Base-by-base conservation (phyloP, 306 rosid genomes). In the Vachellia collinsii region DNA sequence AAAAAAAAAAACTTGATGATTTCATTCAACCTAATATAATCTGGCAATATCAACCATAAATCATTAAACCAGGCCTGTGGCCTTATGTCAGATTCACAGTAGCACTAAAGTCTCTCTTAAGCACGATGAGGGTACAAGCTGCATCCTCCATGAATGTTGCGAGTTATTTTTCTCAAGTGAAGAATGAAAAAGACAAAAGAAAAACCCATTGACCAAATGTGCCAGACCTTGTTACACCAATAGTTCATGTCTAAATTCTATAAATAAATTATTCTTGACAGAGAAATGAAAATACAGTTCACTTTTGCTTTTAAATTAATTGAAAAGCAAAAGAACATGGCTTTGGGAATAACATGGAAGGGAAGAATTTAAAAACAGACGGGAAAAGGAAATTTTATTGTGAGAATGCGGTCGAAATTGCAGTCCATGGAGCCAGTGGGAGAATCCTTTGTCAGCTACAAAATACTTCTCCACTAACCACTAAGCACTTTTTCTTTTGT, bases 391-490 rank as follows among this genome's bases (percentile, higher is more conserved):
- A 63, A 5, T 65, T 43, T 59, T 78, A 74, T 64, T 78, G 53
- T 73, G 51, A 43, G 53, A 76, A 39, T 77, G 19, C 36, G 85
- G 70, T 41, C 63, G 71, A 78, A 77, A 51, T 54, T 65, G 44
- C 72, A 83, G 47, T 83, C 76, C 58, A 22, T 29, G 41, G 46
- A 54, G 76, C 67, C 66, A 17, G 47, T 44, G 53, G 41, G 68
- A 70, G n/a, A 69, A 78, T 22, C 46, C 79, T 64, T 67, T 20
- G 44, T 67, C 19, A 42, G 23, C 11, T 51, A 7, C 17, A 50
- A 38, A 80, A 78, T 72, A 36, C 34, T 1, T 23, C n/a, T n/a
- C n/a, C n/a, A n/a, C n/a, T n/a, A n/a, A 9, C 5, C 9, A 58
- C 1, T 7, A 25, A 36, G 34, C 73, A 42, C 56, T 73, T 78